Conservation (phyloP, 2,329 filamentous ascomycete genomes). For the Tolypocladium pustulatum region DNA sequence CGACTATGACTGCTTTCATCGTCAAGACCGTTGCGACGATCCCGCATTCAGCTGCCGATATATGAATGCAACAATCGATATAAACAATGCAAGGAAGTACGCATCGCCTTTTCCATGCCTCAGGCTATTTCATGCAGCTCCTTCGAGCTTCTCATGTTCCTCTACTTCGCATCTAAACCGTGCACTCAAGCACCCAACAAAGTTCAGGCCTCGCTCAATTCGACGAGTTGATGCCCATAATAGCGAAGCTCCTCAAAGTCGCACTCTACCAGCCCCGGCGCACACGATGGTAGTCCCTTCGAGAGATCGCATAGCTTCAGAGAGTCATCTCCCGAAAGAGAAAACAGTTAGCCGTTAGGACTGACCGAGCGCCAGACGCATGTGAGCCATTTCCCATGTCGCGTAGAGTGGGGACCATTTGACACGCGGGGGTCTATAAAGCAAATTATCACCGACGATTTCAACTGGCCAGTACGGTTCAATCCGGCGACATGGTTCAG, state of each 20-base stretch:
- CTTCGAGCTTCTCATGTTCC: not conserved
- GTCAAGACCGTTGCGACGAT: not conserved
- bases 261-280: not conserved
- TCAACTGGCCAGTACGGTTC: slow-evolving; percentile 1
- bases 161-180: not conserved
- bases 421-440: not conserved
- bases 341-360: not conserved
- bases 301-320: not conserved
- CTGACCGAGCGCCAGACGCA: not conserved
- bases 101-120: not conserved
- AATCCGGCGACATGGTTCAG: slow-evolving; percentile 2
- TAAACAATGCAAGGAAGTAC: not conserved
- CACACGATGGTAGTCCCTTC: not conserved
- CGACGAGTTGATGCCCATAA: not conserved
- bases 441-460: not conserved
- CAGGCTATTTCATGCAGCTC: not conserved
- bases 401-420: too few species aligned
- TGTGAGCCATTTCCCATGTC: not conserved
- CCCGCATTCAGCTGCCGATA: too few species aligned
- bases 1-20: not conserved
- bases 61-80: too few species aligned
- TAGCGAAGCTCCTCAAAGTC: not conserved
- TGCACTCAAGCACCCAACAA: not conserved
- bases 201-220: too few species aligned
- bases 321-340: not conserved